Evolutionary conservation across 2,329 filamentous ascomycete genomes (phyloP).

Genomic region (Curvularia lunata): DNA sequence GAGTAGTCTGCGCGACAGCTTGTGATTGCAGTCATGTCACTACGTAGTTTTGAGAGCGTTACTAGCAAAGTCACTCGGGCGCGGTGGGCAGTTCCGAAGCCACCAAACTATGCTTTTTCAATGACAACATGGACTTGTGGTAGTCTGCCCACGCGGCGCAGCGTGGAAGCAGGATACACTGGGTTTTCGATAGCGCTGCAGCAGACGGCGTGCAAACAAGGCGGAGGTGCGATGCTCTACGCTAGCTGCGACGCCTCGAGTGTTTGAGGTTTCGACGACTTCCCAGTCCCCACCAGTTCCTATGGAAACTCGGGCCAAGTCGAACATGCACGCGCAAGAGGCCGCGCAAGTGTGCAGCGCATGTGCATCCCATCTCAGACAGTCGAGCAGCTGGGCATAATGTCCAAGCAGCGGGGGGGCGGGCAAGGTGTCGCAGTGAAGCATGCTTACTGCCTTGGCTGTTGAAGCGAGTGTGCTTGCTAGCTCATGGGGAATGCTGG

Average conservation of each 20-base stretch:
- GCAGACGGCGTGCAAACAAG: not conserved
- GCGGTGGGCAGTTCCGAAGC: not conserved
- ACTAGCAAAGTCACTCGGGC: not conserved
- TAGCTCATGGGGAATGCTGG: not conserved
- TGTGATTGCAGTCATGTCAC: not conserved
- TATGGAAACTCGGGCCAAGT: conserved; percentile 6
- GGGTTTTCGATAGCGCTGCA: not conserved
- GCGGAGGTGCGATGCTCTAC: not conserved
- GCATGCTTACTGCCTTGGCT: not conserved
- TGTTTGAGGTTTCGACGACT: not conserved
- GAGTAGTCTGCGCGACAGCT: not conserved
- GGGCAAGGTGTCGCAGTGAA: not conserved
- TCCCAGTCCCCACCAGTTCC: conserved; percentile 13
- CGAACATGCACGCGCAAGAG: conserved; percentile 7
- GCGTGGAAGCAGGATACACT: not conserved
- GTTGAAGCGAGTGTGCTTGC: not conserved
- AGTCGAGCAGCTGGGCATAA: conserved; percentile 1
- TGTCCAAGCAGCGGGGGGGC: not conserved
- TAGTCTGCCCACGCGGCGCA: not conserved
- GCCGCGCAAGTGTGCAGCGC: conserved; percentile 7
- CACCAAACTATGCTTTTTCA: not conserved
- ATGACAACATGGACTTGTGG: not conserved
- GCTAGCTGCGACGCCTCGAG: not conserved
- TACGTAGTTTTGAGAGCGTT: not conserved
- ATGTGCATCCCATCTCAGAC: conserved; percentile 4